Evolutionary conservation across 2,329 filamentous ascomycete genomes (phyloP), one percentile per base, ranked within the genome.

Genomic region (Sclerotinia spermophila): DNA sequence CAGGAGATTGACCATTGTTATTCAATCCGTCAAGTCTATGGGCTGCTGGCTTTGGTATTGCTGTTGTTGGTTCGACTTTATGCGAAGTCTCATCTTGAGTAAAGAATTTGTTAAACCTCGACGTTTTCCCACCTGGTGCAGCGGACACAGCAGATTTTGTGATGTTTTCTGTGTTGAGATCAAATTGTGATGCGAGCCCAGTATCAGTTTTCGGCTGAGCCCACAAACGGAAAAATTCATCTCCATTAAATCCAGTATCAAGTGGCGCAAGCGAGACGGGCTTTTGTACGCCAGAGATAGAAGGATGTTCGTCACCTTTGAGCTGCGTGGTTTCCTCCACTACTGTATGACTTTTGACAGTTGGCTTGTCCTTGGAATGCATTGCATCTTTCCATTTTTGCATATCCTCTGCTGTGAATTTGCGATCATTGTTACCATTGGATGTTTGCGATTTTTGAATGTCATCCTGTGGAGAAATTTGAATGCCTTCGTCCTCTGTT

Each of bases 401-500:
- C 80, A 98, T 96, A 75, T 97, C 95, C 78, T 96, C 94, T 77
- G 93, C 90, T 0, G 94, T 97, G 76, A 93, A 92, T 64, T 64
- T 64, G 44, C 61, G 61, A 30, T n/a, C 48, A 48, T 38, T 51
- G 15, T 51, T 64, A 24, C 44, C 61, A 51, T 30, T 96, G 73
- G 86, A 87, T 76, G 96, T 93, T 85, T 97, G 97, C 89, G 95
- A 97, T 75, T 92, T 92, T 82, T 96, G 91, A 80, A 97, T 96
- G 75, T 97, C 94, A 78, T 96, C 94, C 77, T 93, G 90, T 0
- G 94, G 97, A 76, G 93, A 92, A 7, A 86, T 87, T 76, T 91
- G 88, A 48, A 86, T 83, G 76, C 90, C 88, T 67, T 92, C 90
- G 71, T 91, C 90, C 71, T 90, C 86, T 78, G 96, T 93, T 80